Percentiles rank a stretch among this genome's conserved stretches.
These are phyloP conservation scores for Candida nemodendra DNA, from an alignment of 805 yeast genomes.

Conservation along the genomic window DNA sequence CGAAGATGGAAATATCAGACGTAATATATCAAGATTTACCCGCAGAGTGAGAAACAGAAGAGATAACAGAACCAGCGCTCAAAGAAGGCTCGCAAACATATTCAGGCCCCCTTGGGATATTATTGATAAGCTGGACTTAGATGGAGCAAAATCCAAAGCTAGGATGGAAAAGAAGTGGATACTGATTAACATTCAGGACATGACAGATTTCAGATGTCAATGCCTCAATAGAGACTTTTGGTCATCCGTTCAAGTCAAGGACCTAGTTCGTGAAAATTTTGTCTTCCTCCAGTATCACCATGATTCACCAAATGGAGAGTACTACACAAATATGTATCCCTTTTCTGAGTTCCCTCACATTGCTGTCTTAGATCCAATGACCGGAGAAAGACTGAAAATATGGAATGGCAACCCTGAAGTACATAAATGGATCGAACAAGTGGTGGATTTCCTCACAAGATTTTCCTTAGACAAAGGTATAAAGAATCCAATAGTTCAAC, in stretches of 20 bases:
- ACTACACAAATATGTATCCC: conserved; percentile 71
- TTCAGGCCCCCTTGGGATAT: conserved; percentile 95
- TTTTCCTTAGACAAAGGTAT: conserved; percentile 65
- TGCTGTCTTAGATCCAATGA: conserved; percentile 89
- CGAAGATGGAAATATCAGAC: conserved; percentile 38
- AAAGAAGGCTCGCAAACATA: conserved; percentile 70
- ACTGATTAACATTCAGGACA: conserved; percentile 83
- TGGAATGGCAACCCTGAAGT: conserved; percentile 74
- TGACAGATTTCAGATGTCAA: conserved; percentile 83
- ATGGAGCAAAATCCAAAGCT: conserved; percentile 70
- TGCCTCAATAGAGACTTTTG: conserved; percentile 90
- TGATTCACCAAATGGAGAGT: conserved; percentile 72
- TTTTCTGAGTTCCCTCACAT: conserved; percentile 78
- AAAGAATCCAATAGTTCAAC: conserved; percentile 64
- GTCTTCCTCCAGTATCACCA: conserved; percentile 82
- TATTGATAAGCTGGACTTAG: conserved; percentile 66
- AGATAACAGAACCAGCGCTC: conserved; percentile 40
- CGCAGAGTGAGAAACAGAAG: conserved; percentile 25
- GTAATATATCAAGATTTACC: conserved; percentile 31
- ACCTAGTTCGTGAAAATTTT: conserved; percentile 62
- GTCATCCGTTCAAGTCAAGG: conserved; percentile 68
- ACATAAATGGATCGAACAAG: conserved; percentile 61
- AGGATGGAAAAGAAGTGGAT: conserved; percentile 72
- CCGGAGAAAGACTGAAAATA: conserved; percentile 81
- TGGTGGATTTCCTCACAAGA: conserved; percentile 62